phyloP scores from a whole-genome alignment of 768 basidiomycete species.

The Termitomyces bulborhizus region DNA sequence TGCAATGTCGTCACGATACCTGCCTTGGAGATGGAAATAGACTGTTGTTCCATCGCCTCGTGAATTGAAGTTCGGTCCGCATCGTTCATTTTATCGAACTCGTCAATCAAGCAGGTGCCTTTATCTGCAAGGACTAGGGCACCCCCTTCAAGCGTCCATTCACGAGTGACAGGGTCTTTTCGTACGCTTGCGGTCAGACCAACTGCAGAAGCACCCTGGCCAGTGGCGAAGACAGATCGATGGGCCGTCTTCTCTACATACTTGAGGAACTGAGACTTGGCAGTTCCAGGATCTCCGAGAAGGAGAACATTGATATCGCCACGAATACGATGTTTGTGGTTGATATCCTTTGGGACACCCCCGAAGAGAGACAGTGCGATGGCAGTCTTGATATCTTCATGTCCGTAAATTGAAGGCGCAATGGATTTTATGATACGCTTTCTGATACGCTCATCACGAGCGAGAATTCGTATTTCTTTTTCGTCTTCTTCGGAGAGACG shows the following conservation, averaged over 20 bases:
- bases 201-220: slow-evolving; percentile 96
- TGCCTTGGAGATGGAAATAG: slow-evolving; percentile 98
- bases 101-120: slow-evolving; percentile 96
- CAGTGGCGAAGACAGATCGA: slow-evolving; percentile 95
- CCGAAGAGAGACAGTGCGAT: slow-evolving; percentile 93
- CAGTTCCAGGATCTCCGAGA: slow-evolving; percentile 97
- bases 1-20: slow-evolving; percentile 98
- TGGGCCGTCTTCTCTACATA: slow-evolving; percentile 99
- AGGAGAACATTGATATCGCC: slow-evolving; percentile 97
- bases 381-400: slow-evolving; percentile 98
- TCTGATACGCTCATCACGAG: slow-evolving; percentile 89
- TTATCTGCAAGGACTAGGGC: slow-evolving; percentile 98
- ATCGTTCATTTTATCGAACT: slow-evolving; percentile 99
- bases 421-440: slow-evolving; percentile 99
- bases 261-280: slow-evolving; percentile 98
- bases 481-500: slow-evolving; percentile 96
- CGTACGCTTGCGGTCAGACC: slow-evolving; percentile 99
- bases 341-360: slow-evolving; percentile 93
- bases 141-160: slow-evolving; percentile 99
- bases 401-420: slow-evolving; percentile 97
- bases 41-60: slow-evolving; percentile 99
- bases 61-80: slow-evolving; percentile 96
- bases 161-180: slow-evolving; percentile 93
- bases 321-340: slow-evolving; percentile 91
- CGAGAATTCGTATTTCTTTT: slow-evolving; percentile 79